These are phyloP conservation scores for Pseudogymnoascus sp. DNA, from an alignment of 2,329 filamentous ascomycete species.

Conservation along the genomic window DNA sequence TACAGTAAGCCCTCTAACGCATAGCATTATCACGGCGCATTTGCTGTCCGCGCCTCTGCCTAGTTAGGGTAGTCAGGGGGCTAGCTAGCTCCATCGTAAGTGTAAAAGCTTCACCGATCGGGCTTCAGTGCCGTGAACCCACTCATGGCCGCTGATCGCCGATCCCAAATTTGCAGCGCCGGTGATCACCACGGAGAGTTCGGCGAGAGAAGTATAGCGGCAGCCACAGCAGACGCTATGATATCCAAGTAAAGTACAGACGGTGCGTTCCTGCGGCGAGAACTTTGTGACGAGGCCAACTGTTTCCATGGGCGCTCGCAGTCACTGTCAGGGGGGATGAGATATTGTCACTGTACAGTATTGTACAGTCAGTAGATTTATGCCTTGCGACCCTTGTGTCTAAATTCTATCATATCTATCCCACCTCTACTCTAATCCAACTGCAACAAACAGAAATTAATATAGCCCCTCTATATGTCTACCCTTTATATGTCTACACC, in stretches of 20 bases:
- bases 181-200: neutral
- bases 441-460: neutral
- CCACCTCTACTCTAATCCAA: neutral
- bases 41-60: no score
- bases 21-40: neutral
- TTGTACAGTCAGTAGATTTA: neutral
- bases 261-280: neutral
- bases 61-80: neutral
- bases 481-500: neutral
- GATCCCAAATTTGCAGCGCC: neutral
- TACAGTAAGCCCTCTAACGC: neutral
- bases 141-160: neutral
- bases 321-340: neutral
- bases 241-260: neutral
- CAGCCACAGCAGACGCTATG: neutral
- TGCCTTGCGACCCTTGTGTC: neutral
- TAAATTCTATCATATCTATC: neutral
- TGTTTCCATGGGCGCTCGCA: neutral
- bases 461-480: neutral
- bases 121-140: neutral
- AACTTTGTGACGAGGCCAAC: neutral
- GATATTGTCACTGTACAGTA: neutral
- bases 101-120: constrained; percentile 2
- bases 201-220: neutral
- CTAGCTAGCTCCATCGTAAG: neutral